phyloP scores from a whole-genome alignment of 148 eudicot genomes.

The Rhododendron ovatum region DNA sequence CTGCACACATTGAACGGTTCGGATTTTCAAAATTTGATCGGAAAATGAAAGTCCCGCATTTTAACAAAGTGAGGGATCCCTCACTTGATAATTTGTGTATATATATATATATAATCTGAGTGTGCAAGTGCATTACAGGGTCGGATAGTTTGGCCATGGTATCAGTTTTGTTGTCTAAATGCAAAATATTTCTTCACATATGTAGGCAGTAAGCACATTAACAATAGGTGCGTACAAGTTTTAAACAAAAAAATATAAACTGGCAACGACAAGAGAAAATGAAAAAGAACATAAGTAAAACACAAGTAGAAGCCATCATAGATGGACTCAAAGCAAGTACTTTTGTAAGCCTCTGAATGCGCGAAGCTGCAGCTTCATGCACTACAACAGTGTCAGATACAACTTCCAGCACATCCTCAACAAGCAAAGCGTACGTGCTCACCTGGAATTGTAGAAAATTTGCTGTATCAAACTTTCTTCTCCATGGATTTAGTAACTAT shows the following conservation, averaged over 20 bases:
- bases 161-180: background rate
- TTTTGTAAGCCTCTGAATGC: constrained; percentile 67
- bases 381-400: constrained; percentile 53
- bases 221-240: background rate
- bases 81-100: too few species aligned
- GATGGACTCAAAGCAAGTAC: constrained; percentile 19
- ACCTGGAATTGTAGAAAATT: constrained; percentile 39
- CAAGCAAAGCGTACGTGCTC: constrained; percentile 56
- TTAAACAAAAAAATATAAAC: background rate
- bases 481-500: background rate
- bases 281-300: background rate
- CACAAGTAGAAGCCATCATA: background rate
- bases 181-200: background rate
- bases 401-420: constrained; percentile 65
- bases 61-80: too few species aligned
- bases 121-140: background rate
- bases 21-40: too few species aligned
- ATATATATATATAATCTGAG: too few species aligned
- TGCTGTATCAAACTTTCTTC: background rate
- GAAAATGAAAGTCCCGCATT: too few species aligned
- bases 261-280: background rate
- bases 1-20: too few species aligned
- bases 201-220: background rate
- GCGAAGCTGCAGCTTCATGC: constrained; percentile 62
- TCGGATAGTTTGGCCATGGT: background rate